Conservation (phyloP, 2,329 filamentous ascomycete species). For the Pyrenochaeta sp. region DNA sequence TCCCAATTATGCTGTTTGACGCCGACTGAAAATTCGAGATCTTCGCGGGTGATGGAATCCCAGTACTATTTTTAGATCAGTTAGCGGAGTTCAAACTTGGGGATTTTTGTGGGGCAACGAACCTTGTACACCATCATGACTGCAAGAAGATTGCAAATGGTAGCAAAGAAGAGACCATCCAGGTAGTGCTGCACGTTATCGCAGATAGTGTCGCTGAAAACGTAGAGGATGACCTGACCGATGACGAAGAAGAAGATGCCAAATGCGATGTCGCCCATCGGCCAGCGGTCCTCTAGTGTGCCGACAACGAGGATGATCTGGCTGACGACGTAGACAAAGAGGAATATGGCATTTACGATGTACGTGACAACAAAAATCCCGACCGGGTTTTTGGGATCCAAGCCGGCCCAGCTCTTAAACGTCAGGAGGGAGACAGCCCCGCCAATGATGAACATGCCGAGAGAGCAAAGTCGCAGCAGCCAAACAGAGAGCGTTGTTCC, state of each 20-base stretch:
- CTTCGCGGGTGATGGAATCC: conserved; percentile 98
- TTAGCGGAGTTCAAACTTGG: conserved; percentile 23
- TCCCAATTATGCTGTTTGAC: conserved; percentile 98
- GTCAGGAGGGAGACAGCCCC: conserved; percentile 90
- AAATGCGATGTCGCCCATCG: conserved; percentile 88
- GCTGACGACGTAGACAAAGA: conserved; percentile 85
- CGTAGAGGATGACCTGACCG: conserved; percentile 92
- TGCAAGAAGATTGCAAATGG: conserved; percentile 88
- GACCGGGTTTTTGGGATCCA: conserved; percentile 84
- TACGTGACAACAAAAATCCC: conserved; percentile 93
- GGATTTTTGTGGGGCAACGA: conserved; percentile 28
- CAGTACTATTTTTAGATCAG: conserved; percentile 73
- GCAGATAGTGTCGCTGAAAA: conserved; percentile 86
- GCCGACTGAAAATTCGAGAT: conserved; percentile 97
- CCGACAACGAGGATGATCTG: conserved; percentile 88
- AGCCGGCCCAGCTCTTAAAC: conserved; percentile 89
- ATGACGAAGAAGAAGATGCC: conserved; percentile 90
- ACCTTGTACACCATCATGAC: conserved; percentile 99
- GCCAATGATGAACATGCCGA: conserved; percentile 83
- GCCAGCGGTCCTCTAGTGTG: conserved; percentile 95
- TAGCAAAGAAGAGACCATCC: conserved; percentile 93
- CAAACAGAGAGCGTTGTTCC: conserved; percentile 93
- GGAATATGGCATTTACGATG: conserved; percentile 84
- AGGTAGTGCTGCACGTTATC: conserved; percentile 86
- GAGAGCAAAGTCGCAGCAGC: conserved; percentile 82